Evolutionary conservation across 1,284 basidiomycete genomes (phyloP).

Genomic region (Boletus semigastroideus): DNA sequence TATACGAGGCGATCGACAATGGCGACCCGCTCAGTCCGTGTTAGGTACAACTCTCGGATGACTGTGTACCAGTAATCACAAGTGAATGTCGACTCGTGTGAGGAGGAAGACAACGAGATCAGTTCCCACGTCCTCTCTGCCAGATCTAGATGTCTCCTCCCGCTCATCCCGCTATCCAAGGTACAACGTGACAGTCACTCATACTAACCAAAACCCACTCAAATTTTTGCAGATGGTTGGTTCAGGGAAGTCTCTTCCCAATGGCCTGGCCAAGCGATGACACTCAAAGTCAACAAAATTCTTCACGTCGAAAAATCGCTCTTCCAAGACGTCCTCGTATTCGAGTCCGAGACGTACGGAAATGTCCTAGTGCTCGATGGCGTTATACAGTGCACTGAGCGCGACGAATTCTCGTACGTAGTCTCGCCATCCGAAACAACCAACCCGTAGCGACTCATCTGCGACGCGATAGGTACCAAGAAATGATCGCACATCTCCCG

Average conservation of each 20-base stretch:
- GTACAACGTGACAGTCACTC: constrained; percentile 10
- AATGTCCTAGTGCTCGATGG: constrained; percentile 97
- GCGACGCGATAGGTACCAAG: constrained; percentile 77
- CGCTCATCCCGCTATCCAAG: constrained; percentile 33
- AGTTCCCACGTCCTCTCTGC: no score
- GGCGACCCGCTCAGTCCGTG: no score
- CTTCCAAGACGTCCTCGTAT: constrained; percentile 96
- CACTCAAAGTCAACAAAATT: constrained; percentile 93
- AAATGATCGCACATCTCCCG: constrained; percentile 98
- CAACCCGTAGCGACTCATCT: background rate
- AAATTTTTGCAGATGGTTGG: constrained; percentile 80
- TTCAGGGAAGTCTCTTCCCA: constrained; percentile 96
- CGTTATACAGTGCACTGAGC: constrained; percentile 95
- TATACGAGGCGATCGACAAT: background rate
- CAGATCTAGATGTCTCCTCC: constrained; percentile 20
- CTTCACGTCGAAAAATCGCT: constrained; percentile 92
- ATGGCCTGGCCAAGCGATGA: constrained; percentile 98
- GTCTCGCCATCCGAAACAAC: background rate
- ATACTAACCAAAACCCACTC: background rate
- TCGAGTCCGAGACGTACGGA: constrained; percentile 92
- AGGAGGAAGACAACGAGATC: no score
- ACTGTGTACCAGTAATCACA: no score
- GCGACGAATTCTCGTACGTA: constrained; percentile 95
- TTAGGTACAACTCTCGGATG: no score
- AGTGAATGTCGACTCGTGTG: no score